Base-by-base conservation (phyloP, 306 rosid species). In the Cucurbita argyrosperma region DNA sequence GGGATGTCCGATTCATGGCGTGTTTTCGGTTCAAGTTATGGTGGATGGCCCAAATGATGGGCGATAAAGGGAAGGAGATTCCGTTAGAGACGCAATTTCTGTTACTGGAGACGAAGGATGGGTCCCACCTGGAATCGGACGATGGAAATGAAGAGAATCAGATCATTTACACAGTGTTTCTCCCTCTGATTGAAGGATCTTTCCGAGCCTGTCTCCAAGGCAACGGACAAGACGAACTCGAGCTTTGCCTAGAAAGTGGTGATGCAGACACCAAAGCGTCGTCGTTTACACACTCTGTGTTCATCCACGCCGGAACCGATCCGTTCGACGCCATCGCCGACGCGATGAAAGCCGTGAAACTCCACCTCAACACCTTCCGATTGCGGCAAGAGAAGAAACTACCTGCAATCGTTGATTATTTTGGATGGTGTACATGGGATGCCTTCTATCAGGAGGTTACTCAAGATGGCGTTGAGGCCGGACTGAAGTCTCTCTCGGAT, bases 41-140 rank as follows among this genome's bases (percentile, higher is more conserved):
- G 97, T 94, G 97, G 99, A 94, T 94, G 99, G 84, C 96, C 8
- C 99, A 94, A 71, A 91, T 84, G 52, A 91, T 89, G 97, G 99
- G 99, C 7, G 88, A 85, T 13, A 79, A 49, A 63, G 97, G 97
- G 12, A 76, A 79, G 1, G 91, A 94, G 5, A 82, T 94, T 54
- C 99, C 97, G 0, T 79, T 91, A 0, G 99, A 94, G 61, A 94
- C 99, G 16, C 99, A 94, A 9, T 90, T 94, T 76, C 57, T 94
- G 23, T 77, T 94, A 83, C 77, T 89, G 8, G 97, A 94, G 53
- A 84, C 90, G 7, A 87, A 85, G 54, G 78, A 61, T 1, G 97
- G 96, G 76, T 86, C 98, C 85, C 92, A 86, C 79, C 84, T 87
- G 3, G 89, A 82, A 63, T 70, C 90, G 0, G 80, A 83, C 65